Evolutionary conservation across 495 filamentous ascomycete species (phyloP).

Genomic region (Podospora tetraspora): DNA sequence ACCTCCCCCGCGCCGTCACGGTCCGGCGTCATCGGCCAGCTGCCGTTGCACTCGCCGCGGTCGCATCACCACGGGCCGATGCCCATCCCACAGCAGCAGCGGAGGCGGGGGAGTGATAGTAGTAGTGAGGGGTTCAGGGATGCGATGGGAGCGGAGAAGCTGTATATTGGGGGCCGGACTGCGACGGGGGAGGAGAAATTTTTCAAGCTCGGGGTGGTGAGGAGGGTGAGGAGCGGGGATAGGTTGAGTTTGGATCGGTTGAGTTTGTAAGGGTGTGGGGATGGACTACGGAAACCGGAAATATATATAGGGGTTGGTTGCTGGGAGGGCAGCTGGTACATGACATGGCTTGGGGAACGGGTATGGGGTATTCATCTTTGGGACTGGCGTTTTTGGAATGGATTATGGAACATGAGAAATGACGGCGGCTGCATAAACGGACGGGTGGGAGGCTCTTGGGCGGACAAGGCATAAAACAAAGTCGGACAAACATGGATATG

Average conservation of each 20-base stretch:
- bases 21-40: slow-evolving; percentile 38
- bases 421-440: neutral
- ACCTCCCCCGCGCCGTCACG: slow-evolving; percentile 30
- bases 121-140: slow-evolving; percentile 75
- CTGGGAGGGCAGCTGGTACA: neutral
- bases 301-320: neutral
- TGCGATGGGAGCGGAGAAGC: slow-evolving; percentile 65
- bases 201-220: slow-evolving; percentile 61
- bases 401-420: neutral
- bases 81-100: slow-evolving; percentile 31
- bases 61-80: slow-evolving; percentile 26
- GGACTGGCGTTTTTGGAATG: neutral
- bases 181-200: slow-evolving; percentile 83
- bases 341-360: neutral
- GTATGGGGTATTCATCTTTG: neutral
- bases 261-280: slow-evolving; percentile 41
- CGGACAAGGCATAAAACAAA: neutral
- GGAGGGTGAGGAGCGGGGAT: slow-evolving; percentile 51
- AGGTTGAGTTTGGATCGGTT: slow-evolving; percentile 52
- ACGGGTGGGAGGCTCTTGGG: neutral
- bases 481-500: neutral
- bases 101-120: slow-evolving; percentile 72
- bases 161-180: slow-evolving; percentile 85
- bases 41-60: slow-evolving; percentile 41
- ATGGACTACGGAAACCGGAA: no score